Base-by-base conservation (phyloP, 257 asterid species). In the Henckelia pumila region DNA sequence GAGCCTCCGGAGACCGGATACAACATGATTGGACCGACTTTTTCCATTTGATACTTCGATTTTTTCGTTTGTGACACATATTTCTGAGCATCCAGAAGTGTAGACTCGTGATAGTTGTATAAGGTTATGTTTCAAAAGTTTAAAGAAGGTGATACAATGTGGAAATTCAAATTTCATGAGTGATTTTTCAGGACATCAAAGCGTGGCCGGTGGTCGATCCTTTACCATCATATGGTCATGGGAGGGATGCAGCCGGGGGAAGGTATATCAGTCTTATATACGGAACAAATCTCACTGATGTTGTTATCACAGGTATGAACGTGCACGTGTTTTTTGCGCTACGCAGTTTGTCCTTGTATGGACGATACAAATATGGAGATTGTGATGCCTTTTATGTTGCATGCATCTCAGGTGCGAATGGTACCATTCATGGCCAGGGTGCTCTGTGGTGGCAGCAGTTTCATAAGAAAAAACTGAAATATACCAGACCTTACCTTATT, bases 161-260 rank as follows among this genome's bases (percentile, higher is more conserved):
- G 44, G 9, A 9, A 9, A 32, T 32, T 32, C 10, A 10, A 32
- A 7, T 32, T 35, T 13, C 50, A 20, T n/a, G 4, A 8, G 25
- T 50, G n/a, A 1, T 67, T 56, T 71, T 65, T 68, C 88, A 91
- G 98, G 96, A 92, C 26, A 83, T 86, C 69, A 77, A 58, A 7
- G 40, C 79, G 0, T 92, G 98, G 98, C 77, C 84, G 0, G 82
- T 92, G 82, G 59, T 92, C 33, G 88, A 86, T 59, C 95, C 98
- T 3, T 81, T 92, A 56, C 91, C 96, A 28, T 92, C 96, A 2
- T 89, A 92, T 35, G 98, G 96, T 6, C 96, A 75, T 64, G 96
- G 98, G 69, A 87, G 96, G 72, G 98, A 92, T 63, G 72, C 96
- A 21, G 81, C 91, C 1, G 98, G 96, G 7, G 98, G 96, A 32